A percentile compares a stretch with the other conserved stretches of the same genome.
phyloP scores from a whole-genome alignment of 1,284 basidiomycete species.

The Cutaneotrichosporon sp. region DNA sequence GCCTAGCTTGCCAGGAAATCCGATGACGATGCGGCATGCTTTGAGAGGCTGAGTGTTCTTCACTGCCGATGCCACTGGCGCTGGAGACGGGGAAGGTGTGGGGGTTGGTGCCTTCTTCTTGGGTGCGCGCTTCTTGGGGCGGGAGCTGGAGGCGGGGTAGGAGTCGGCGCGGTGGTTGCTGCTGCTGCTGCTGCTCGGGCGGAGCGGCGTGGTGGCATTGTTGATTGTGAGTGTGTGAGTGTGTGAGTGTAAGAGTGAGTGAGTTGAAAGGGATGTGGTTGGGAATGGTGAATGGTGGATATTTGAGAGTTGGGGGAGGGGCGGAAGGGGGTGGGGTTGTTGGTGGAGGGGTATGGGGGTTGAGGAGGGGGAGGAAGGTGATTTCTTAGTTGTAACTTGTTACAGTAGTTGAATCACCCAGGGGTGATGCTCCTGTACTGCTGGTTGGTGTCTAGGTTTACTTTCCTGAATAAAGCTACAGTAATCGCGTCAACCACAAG shows the following conservation, averaged over 20 bases:
- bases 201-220: conserved; percentile 17
- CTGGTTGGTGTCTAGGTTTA: neutral
- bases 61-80: neutral
- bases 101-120: conserved; percentile 8
- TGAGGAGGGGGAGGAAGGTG: neutral
- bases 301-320: neutral
- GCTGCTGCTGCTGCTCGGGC: conserved; percentile 16
- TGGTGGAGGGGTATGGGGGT: too few species aligned
- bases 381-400: too few species aligned
- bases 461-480: neutral
- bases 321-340: neutral
- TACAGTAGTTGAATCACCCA: neutral
- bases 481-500: neutral
- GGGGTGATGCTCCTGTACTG: too few species aligned
- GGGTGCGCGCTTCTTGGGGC: conserved; percentile 8
- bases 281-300: too few species aligned
- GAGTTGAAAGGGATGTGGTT: neutral
- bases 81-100: neutral
- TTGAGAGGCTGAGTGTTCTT: conserved; percentile 12
- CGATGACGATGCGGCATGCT: conserved; percentile 15
- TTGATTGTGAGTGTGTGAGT: neutral
- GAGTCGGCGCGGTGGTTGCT: conserved; percentile 10
- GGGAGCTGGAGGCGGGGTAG: conserved; percentile 2
- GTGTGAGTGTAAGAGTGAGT: neutral
- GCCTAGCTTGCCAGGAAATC: conserved; percentile 9